These are phyloP conservation scores for Petunia hybrid DNA, from an alignment of 305 asterid species.

Conservation along the genomic window DNA sequence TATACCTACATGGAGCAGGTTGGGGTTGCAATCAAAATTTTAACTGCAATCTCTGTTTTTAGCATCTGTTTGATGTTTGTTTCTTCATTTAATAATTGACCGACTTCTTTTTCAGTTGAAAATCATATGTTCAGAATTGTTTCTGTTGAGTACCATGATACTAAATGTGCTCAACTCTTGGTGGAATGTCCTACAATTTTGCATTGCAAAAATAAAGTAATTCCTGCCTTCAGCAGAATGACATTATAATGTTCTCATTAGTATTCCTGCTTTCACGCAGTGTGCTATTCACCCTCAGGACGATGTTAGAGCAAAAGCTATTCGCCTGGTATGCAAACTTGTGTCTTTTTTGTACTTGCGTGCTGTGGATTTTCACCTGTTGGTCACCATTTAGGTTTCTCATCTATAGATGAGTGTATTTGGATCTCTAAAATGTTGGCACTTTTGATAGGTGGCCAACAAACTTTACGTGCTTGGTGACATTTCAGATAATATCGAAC, in stretches of 20 bases:
- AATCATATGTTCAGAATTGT: background rate
- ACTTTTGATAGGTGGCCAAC: constrained; percentile 80
- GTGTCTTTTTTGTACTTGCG: constrained; percentile 35
- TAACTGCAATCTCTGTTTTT: background rate
- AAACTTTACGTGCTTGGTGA: constrained; percentile 70
- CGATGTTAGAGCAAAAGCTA: constrained; percentile 90
- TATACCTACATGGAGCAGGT: background rate
- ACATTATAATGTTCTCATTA: background rate
- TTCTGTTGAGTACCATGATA: constrained; percentile 14
- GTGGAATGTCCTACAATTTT: constrained; percentile 23
- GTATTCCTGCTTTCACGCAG: constrained; percentile 50
- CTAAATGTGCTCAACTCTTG: constrained; percentile 22
- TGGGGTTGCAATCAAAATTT: constrained; percentile 1
- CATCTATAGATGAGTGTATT: constrained; percentile 24
- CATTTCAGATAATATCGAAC: constrained; percentile 80
- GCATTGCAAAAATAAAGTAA: constrained; percentile 5
- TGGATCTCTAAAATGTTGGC: constrained; percentile 30
- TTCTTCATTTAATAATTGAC: constrained; percentile 8
- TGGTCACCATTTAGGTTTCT: background rate
- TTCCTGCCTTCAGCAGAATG: constrained; percentile 22
- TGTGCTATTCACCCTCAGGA: constrained; percentile 90
- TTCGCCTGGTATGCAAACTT: constrained; percentile 80
- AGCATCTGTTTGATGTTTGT: constrained; percentile 6
- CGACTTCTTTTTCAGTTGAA: constrained; percentile 1
- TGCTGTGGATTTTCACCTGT: constrained; percentile 29